Evolutionary conservation across 78 protist species (phyloP), one percentile per base, ranked within the genome.

Genomic region (Guillardia theta): DNA sequence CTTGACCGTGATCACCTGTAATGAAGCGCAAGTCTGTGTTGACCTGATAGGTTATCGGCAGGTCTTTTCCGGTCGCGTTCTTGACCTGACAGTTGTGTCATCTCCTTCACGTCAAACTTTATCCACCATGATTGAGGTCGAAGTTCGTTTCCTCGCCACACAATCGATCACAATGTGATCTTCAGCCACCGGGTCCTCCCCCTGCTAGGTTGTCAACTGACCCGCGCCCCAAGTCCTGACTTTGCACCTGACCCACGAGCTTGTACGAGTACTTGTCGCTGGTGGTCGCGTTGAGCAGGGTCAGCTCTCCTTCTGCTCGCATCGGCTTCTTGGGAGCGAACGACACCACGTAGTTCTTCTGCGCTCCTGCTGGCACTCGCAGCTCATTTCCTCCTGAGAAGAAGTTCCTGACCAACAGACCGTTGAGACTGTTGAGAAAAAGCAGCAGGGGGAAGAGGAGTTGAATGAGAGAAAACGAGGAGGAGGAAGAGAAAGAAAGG

Each of bases 161-260:
- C 94, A 88, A 48, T 92, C 64, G 36, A 95, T 1, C 36, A 39
- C 50, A 21, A 96, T n/a, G 30, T 90, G 48, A 58, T 70, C 93
- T 64, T 95, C 97, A 4, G 97, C 97, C 24, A 95, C 78, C 46
- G 97, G 97, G 30, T 95, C 96, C 48, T 94, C 94, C 9, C 87
- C 96, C 36, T n/a, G n/a, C n/a, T n/a, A n/a, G n/a, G n/a, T n/a
- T n/a, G n/a, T n/a, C n/a, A n/a, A n/a, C n/a, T n/a, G n/a, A n/a
- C n/a, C n/a, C n/a, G n/a, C n/a, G n/a, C n/a, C n/a, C n/a, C n/a
- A n/a, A n/a, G n/a, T n/a, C n/a, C n/a, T n/a, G n/a, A n/a, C n/a
- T n/a, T n/a, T n/a, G n/a, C n/a, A n/a, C n/a, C n/a, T n/a, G 9
- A 19, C 96, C 97, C 12, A 0, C 1, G 22, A 96, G 94, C 50